These are phyloP conservation scores for Haematococcus lacustris DNA, from an alignment of 139 green algal genomes.

Conservation along the genomic window DNA sequence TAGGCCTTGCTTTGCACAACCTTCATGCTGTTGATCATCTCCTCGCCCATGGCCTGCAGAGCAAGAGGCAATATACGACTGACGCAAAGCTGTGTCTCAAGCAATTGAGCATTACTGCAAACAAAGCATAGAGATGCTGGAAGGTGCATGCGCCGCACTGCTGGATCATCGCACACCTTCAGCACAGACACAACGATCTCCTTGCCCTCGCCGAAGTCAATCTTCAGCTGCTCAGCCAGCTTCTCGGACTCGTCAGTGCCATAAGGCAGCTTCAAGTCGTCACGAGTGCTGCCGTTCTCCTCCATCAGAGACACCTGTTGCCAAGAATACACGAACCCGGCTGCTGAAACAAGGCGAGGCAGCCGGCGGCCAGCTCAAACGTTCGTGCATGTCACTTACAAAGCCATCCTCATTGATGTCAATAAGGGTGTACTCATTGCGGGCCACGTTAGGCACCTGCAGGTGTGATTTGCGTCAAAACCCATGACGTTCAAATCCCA, in stretches of 20 bases:
- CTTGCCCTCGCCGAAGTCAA: slow-evolving; percentile 77
- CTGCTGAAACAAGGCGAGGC: no score
- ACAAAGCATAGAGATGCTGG: no score
- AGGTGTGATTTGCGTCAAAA: no score
- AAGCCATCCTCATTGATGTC: slow-evolving; percentile 97
- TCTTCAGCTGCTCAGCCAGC: slow-evolving; percentile 76
- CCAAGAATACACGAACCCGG: no score
- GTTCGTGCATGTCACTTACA: slow-evolving; percentile 61
- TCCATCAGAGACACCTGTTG: slow-evolving; percentile 87
- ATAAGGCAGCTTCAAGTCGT: slow-evolving; percentile 91
- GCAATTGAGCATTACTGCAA: no score
- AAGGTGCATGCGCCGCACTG: background rate
- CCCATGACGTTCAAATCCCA: no score
- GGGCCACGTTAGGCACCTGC: slow-evolving; percentile 84
- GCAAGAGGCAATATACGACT: no score
- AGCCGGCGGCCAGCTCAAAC: no score
- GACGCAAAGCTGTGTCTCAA: no score
- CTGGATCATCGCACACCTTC: slow-evolving; percentile 41
- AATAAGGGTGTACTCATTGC: slow-evolving; percentile 90
- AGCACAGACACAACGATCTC: slow-evolving; percentile 91
- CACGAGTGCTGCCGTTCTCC: slow-evolving; percentile 84
- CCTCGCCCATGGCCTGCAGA: slow-evolving; percentile 12
- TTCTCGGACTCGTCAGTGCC: slow-evolving; percentile 85
- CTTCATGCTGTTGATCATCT: slow-evolving; percentile 20
- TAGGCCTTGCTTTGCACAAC: background rate